Percentiles rank a stretch among this genome's conserved stretches.
phyloP scores from a whole-genome alignment of 2,329 filamentous ascomycete genomes.

The Fusarium caatingaense region DNA sequence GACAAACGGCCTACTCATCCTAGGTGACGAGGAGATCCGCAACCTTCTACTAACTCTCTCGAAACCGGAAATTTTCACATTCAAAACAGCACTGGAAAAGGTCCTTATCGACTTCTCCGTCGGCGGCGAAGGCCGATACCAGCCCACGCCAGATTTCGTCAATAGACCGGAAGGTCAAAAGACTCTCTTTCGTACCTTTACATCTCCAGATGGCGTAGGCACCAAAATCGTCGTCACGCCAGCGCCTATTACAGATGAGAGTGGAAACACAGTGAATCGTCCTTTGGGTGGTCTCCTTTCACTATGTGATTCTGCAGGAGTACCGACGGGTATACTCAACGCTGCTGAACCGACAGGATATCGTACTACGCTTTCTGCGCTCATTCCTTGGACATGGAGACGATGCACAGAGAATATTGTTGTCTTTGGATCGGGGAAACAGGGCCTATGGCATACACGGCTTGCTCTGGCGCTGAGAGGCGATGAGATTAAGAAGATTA shows the following conservation, averaged over 20 bases:
- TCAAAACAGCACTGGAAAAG: slow-evolving; percentile 21
- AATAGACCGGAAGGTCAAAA: slow-evolving; percentile 40
- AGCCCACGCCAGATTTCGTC: slow-evolving; percentile 34
- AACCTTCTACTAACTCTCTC: slow-evolving; percentile 31
- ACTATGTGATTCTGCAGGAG: slow-evolving; percentile 19
- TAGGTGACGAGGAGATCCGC: slow-evolving; percentile 32
- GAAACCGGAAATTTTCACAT: slow-evolving; percentile 21
- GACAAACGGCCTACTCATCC: slow-evolving; percentile 10
- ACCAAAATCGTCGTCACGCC: slow-evolving; percentile 43
- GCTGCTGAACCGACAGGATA: slow-evolving; percentile 76
- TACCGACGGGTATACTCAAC: slow-evolving; percentile 65
- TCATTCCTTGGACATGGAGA: slow-evolving; percentile 66
- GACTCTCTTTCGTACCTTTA: slow-evolving; percentile 44
- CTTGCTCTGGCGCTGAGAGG: slow-evolving; percentile 67
- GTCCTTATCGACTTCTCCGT: slow-evolving; percentile 35
- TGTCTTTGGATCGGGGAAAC: slow-evolving; percentile 76
- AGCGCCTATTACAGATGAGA: background rate
- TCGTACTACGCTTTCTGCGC: slow-evolving; percentile 72
- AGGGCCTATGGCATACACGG: slow-evolving; percentile 78
- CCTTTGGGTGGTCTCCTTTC: slow-evolving; percentile 29
- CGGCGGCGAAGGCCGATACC: slow-evolving; percentile 33
- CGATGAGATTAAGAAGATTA: slow-evolving; percentile 42
- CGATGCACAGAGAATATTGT: slow-evolving; percentile 60
- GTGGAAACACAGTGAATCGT: background rate
- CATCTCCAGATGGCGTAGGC: slow-evolving; percentile 32